phyloP scores from a whole-genome alignment of 176 grass and related monocot genomes.

The Puya raimondii region DNA sequence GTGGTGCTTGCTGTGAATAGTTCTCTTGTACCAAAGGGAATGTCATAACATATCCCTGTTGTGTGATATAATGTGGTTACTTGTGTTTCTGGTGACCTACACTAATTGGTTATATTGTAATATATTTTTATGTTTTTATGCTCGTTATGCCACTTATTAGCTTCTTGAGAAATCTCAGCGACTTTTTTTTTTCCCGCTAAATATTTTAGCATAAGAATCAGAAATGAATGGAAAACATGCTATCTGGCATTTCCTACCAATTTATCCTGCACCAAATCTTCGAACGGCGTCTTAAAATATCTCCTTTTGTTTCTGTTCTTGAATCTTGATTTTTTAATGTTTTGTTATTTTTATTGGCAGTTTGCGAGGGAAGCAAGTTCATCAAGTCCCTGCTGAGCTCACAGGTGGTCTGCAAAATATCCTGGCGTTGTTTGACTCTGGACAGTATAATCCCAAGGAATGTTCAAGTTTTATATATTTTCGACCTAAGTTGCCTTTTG shows the following conservation, averaged over 20 bases:
- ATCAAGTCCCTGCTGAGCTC: constrained; percentile 51
- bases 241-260: too few species aligned
- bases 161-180: too few species aligned
- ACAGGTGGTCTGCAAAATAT: constrained; percentile 79
- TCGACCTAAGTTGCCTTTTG: not conserved
- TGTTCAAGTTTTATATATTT: constrained; percentile 25
- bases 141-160: too few species aligned
- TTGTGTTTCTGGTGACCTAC: constrained; percentile 3
- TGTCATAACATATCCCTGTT: too few species aligned
- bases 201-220: too few species aligned
- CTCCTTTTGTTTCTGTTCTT: constrained; percentile 2
- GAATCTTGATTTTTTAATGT: constrained; percentile 13
- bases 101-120: constrained; percentile 14
- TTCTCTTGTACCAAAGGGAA: too few species aligned
- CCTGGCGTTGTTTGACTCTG: constrained; percentile 74
- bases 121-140: not conserved
- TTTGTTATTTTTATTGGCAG: constrained; percentile 38
- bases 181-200: too few species aligned
- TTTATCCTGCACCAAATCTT: too few species aligned
- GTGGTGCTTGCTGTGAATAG: too few species aligned
- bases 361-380: constrained; percentile 91
- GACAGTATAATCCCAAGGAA: constrained; percentile 87
- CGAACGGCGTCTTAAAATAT: too few species aligned
- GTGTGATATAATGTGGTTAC: not conserved
- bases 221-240: too few species aligned